Conservation (phyloP, 345 rosid species). For the Lepidium aucheri region DNA sequence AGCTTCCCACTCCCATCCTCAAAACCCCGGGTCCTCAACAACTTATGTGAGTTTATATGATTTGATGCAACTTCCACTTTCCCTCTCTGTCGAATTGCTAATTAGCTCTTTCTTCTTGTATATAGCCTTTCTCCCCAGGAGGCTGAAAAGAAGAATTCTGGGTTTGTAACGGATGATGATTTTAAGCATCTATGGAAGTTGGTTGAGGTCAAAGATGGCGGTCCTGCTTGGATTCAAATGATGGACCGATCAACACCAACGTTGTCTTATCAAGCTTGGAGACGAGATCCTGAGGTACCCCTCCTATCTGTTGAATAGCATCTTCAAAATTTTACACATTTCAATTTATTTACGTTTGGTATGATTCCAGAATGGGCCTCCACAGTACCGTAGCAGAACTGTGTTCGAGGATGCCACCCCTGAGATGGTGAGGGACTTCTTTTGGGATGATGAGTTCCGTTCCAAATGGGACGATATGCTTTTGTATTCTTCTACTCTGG, state of each 20-base stretch:
- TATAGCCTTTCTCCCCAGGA: slow-evolving; percentile 22
- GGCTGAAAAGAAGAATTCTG: slow-evolving; percentile 24
- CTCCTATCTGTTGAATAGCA: not conserved
- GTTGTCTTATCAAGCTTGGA: slow-evolving; percentile 86
- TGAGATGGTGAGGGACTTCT: slow-evolving; percentile 86
- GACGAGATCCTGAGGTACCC: slow-evolving; percentile 74
- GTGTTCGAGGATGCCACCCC: slow-evolving; percentile 87
- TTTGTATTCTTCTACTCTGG: slow-evolving; percentile 44
- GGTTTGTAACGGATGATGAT: slow-evolving; percentile 53
- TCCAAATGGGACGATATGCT: slow-evolving; percentile 90
- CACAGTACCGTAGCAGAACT: slow-evolving; percentile 82
- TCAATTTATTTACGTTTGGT: not conserved
- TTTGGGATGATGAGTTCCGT: slow-evolving; percentile 93
- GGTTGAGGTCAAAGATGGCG: slow-evolving; percentile 86
- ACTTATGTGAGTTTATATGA: slow-evolving; percentile 33
- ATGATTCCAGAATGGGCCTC: slow-evolving; percentile 65
- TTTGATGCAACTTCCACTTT: not conserved
- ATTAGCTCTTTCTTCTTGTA: not conserved
- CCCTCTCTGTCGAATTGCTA: not conserved
- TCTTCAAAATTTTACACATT: not conserved
- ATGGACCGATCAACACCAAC: slow-evolving; percentile 75
- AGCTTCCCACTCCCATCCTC: slow-evolving; percentile 43
- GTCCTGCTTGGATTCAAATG: slow-evolving; percentile 94
- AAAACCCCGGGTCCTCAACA: slow-evolving; percentile 26
- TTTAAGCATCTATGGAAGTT: slow-evolving; percentile 55